These are phyloP conservation scores for Paraphoma sp. DNA, from an alignment of 2,329 filamentous ascomycete genomes.

Conservation along the genomic window DNA sequence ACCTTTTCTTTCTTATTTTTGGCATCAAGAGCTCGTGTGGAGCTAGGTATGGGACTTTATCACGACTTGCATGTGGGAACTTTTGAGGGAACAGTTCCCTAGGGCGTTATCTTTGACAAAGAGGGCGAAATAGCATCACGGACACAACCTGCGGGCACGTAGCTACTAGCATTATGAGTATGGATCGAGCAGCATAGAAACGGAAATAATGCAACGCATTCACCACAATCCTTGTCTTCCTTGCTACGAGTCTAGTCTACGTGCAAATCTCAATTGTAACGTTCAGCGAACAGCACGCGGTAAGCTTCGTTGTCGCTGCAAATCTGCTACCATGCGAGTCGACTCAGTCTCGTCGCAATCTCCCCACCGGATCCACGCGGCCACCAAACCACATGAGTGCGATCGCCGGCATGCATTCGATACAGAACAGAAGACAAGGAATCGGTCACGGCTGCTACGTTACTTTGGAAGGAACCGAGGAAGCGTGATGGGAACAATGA, in stretches of 20 bases:
- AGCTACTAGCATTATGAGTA: background rate
- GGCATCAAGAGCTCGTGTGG: background rate
- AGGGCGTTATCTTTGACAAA: background rate
- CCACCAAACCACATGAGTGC: background rate
- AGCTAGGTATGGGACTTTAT: background rate
- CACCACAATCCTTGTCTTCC: no score
- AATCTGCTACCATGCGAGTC: no score
- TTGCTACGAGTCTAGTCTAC: no score
- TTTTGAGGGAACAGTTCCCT: slow-evolving; percentile 1
- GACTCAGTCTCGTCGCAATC: background rate
- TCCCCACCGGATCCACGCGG: background rate
- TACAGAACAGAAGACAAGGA: background rate
- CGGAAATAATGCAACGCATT: background rate
- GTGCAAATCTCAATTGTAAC: no score
- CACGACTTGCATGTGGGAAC: slow-evolving; percentile 6
- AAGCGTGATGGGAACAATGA: background rate
- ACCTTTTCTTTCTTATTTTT: slow-evolving; percentile 4
- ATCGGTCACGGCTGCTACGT: background rate
- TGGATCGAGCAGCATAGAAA: background rate
- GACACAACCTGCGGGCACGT: background rate
- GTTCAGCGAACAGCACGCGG: no score
- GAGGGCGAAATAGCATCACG: background rate
- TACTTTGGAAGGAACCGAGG: background rate
- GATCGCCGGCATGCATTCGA: background rate
- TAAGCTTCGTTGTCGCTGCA: no score